Base-by-base conservation (phyloP, 768 basidiomycete species). In the Hirschioporus abietinus region DNA sequence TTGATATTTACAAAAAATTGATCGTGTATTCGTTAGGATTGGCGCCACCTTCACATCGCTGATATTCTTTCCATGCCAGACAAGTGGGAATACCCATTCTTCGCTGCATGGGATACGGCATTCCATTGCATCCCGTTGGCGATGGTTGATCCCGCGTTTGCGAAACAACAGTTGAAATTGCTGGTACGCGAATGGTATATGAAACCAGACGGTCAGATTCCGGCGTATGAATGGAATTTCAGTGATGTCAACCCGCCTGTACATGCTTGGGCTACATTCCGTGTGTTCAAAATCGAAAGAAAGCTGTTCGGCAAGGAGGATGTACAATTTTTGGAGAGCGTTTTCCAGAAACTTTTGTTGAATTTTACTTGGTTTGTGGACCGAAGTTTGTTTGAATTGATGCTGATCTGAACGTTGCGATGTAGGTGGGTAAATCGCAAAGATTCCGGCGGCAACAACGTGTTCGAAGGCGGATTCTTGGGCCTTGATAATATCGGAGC, bases 21-120 rank as follows among this genome's bases (percentile, higher is more conserved):
- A 35, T 24, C 18, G 58, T 42, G 68, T 36, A 62, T 63, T 36
- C 25, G 52, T 25, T 69, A 93, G 92, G 92, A 95, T 72, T 99
- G 97, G 97, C 90, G 86, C 70, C 96, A 99, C 78, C 84, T 99
- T 81, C 88, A 99, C 75, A 89, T 96, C 67, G 93, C 92, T 64
- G 97, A 99, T 74, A 88, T 99, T 68, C 83, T 99, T 57, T 98
- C 96, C 15, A 99, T 99, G 97, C 97, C 97, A 7, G 96, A 99
- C 78, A 99, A 99, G 90, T 93, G 97, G 97, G 97, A 99, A 78
- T 99, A 99, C 75, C 97, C 97, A 0, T 99, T 97, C 84, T 99
- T 99, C 73, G 96, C 96, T 0, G 96, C 96, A 63, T 96, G 94
- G 94, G 93, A 96, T 75, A 95, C 91, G 0, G 97, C 97, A n/a